phyloP scores from a whole-genome alignment of 352 stramenopile species.

The Pythium brachiatum region DNA sequence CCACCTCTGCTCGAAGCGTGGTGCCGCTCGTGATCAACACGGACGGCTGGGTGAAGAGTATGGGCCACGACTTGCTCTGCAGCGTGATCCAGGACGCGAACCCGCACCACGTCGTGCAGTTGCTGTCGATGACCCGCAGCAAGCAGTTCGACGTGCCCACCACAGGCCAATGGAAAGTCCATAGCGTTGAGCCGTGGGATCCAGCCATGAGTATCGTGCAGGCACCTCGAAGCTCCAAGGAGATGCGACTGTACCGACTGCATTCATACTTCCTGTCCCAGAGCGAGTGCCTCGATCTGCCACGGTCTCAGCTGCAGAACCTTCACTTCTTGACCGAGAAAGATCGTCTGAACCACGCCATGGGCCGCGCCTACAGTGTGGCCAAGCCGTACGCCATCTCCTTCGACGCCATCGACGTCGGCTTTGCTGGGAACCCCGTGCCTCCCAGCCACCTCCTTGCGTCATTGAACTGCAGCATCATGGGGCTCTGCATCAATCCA shows the following conservation, averaged over 20 bases:
- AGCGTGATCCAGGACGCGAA: constrained; percentile 81
- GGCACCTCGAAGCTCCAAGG: constrained; percentile 72
- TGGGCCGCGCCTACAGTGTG: constrained; percentile 47
- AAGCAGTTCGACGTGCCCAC: constrained; percentile 82
- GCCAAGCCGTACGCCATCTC: constrained; percentile 49
- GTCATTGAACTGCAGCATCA: constrained; percentile 67
- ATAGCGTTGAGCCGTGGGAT: constrained; percentile 70
- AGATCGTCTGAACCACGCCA: constrained; percentile 52
- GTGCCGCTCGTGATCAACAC: constrained; percentile 96
- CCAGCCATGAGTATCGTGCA: constrained; percentile 50
- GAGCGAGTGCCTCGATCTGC: constrained; percentile 27
- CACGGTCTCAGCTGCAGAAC: constrained; percentile 53
- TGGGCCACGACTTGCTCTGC: constrained; percentile 94
- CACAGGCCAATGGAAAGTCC: constrained; percentile 42
- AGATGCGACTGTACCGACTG: constrained; percentile 75
- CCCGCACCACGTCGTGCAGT: constrained; percentile 93
- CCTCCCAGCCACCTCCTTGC: constrained; percentile 71
- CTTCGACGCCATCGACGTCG: constrained; percentile 59
- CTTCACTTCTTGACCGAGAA: constrained; percentile 71
- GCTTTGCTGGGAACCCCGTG: constrained; percentile 56
- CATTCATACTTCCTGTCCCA: constrained; percentile 78
- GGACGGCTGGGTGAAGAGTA: constrained; percentile 97
- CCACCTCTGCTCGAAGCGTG: constrained; percentile 10
- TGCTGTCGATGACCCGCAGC: constrained; percentile 88
- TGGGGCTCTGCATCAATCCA: constrained; percentile 71